A percentile compares a stretch with the other conserved stretches of the same genome.
These are phyloP conservation scores for Gossypium mustelinum DNA, from an alignment of 345 rosid genomes.

Conservation along the genomic window DNA sequence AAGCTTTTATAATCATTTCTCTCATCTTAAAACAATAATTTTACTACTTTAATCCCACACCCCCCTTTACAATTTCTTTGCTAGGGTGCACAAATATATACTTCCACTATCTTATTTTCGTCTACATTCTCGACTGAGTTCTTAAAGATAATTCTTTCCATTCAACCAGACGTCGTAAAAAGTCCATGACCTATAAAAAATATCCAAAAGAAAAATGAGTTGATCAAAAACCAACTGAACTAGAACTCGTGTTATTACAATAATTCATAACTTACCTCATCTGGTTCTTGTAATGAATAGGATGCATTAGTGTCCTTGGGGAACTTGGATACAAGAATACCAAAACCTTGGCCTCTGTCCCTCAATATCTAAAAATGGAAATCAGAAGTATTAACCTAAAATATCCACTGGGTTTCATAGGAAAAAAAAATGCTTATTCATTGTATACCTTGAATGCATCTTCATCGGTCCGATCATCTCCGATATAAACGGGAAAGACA, in stretches of 20 bases:
- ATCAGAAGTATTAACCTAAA: neutral
- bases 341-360: constrained; percentile 75
- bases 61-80: constrained; percentile 20
- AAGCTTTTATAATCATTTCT: constrained; percentile 7
- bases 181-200: constrained; percentile 58
- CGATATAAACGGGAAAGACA: constrained; percentile 89
- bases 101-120: constrained; percentile 1
- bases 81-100: constrained; percentile 14
- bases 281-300: constrained; percentile 76
- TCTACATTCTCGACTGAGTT: constrained; percentile 20
- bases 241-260: neutral
- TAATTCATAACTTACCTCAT: constrained; percentile 38
- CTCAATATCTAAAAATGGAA: constrained; percentile 47
- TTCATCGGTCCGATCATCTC: constrained; percentile 90
- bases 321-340: constrained; percentile 82
- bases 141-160: constrained; percentile 36
- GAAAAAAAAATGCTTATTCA: neutral
- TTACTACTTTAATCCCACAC: constrained; percentile 18
- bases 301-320: constrained; percentile 87
- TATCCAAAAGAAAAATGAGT: neutral
- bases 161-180: constrained; percentile 51
- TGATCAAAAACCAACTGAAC: neutral
- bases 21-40: constrained; percentile 24
- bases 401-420: neutral
- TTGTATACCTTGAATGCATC: constrained; percentile 88